Base-by-base conservation (phyloP, 331 rosid genomes). In the Ulmus americana region DNA sequence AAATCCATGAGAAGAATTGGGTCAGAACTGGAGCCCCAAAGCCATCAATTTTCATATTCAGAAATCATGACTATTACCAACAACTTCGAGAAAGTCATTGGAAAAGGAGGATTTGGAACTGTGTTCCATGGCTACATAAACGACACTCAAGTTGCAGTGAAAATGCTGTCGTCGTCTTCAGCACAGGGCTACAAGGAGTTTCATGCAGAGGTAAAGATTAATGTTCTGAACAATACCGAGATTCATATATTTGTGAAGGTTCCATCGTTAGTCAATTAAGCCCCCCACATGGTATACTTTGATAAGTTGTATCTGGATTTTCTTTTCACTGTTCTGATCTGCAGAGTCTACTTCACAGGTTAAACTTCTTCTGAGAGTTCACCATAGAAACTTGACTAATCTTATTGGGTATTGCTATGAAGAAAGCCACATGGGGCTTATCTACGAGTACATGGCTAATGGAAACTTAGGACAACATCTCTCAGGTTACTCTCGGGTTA, bases 301-400 rank as follows among this genome's bases (percentile, higher is more conserved):
- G 35, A 28, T 28, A 28, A 28, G 35, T 28, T 28, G 35, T 28
- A 7, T 2, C 2, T 22, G 15, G 11, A 11, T 55, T 40, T 42
- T 41, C 16, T 39, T 42, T 40, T 14, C 0, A 7, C 0, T 56
- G 12, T 63, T 70, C 39, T 18, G 7, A n/a, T 48, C 13, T 48
- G 6, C 12, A 28, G 44, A 6, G 16, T 56, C 15, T 12, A 59
- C 15, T 62, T 16, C 20, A 2, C 65, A 74, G 79, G 70, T 68
- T 20, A 74, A 68, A n/a, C 79, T 68, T 68, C 66, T 74, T 41
- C 39, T 68, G 65, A 61, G 74, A 61, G 71, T 74, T 45, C 79
- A 74, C 28, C 79, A 74, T 48, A 55, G 16, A 45, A 74, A 74
- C 70, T 62, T 74, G 54, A 68, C 74, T 2, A 62, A 61, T 62